Evolutionary conservation across 768 basidiomycete genomes (phyloP), one percentile per base, ranked within the genome.

Genomic region (Calvatia gigantea): DNA sequence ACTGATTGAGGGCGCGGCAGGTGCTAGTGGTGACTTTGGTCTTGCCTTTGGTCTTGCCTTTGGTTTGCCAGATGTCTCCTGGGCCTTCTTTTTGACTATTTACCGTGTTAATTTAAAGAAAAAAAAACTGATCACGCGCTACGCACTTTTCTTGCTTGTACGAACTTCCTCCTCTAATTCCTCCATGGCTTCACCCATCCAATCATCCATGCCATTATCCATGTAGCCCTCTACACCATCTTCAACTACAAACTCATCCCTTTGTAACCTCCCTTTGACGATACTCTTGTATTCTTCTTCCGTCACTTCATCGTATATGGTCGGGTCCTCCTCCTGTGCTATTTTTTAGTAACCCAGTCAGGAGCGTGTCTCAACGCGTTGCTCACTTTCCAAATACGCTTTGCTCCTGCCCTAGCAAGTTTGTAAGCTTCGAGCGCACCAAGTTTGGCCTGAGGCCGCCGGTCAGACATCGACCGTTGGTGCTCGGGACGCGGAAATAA

Each of bases 161-260:
- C 84, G 7, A 73, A 74, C 12, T 17, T 85, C 81, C 6, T 79
- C 77, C 27, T 79, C 80, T 35, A 60, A 59, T n/a, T 81, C 78
- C 44, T 80, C 53, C 33, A 49, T 76, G 27, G 79, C 76, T 7
- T 75, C 81, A 25, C 78, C 80, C 29, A 80, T 82, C 87, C 92
- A 98, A 64, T 96, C 94, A 56, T 98, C 97, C 85, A 94, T 87
- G 4, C 97, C 97, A 65, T 97, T 92, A 73, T 99, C 97, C 68
- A 88, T 86, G 64, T 99, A 98, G 4, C 93, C 97, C 12, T 77
- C 81, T 0, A 88, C 81, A 25, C 94, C 94, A 72, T 98, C 97
- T 64, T 98, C 97, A 33, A 89, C 87, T 17, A 98, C 91, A 59
- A 99, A 99, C 68, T 99, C 97, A 60, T 98, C 94, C 61, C 76